Base-by-base conservation (phyloP, 805 yeast genomes). In the Suhomyces xylopsoci region DNA sequence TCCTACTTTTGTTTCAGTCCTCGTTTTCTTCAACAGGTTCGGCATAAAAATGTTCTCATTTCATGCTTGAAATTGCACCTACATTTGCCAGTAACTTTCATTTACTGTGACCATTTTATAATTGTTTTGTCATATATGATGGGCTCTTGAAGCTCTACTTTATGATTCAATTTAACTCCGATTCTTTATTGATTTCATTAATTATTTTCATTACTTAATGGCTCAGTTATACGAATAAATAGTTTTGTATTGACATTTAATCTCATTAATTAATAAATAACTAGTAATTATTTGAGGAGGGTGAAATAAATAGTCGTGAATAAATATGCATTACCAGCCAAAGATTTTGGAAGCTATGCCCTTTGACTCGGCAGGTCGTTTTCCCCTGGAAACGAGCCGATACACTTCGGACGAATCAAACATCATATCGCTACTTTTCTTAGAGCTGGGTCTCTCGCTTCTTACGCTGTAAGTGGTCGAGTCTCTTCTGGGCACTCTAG, bases 241-340 rank as follows among this genome's bases (percentile, higher is more conserved):
- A 28, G 32, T 12, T 28, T 12, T 12, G n/a, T 28, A 28, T 28
- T 28, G n/a, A 28, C 28, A 26, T 1, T 26, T 12, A 4, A 28
- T 4, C n/a, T 28, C 32, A 12, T 12, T 28, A 4, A 28, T 10
- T 28, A 12, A 30, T 12, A n/a, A 32, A 32, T n/a, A 30, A 32
- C 36, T 12, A 28, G 7, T 28, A 5, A 12, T 28, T 10, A 28
- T 28, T 28, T 12, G n/a, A 12, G 32, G n/a, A 5, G n/a, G 14
- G 7, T 15, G 41, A n/a, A 36, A 38, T 38, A 38, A 38, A 38
- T 38, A 38, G 22, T 38, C 22, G 24, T 38, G 20, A 38, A 38
- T 38, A 38, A 36, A 36, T 36, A 36, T 15, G 17, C 26, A n/a
- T 38, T 45, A 74, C 79, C 79, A 74, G 5, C 78, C 78, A 59